Percentiles rank a stretch among this genome's conserved stretches.
Evolutionary conservation across 1,284 basidiomycete species (phyloP).

Genomic region (Heterobasidion occidentale): DNA sequence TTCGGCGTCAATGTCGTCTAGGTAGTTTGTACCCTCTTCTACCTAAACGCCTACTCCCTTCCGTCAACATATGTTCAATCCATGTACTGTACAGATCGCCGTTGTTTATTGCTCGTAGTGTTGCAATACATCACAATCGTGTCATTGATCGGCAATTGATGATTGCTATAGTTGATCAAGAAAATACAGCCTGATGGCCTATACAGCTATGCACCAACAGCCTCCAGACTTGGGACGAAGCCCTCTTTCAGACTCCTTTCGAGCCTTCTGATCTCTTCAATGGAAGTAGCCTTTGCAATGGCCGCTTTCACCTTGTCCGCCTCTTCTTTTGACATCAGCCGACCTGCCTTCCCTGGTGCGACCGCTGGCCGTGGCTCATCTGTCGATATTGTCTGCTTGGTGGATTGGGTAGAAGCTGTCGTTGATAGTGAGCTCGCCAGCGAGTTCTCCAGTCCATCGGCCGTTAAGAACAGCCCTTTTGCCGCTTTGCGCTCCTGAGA

Average conservation of each 20-base stretch:
- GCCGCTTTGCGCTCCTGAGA: slow-evolving; percentile 70
- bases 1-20: slow-evolving; percentile 22
- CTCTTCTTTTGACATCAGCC: slow-evolving; percentile 90
- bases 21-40: background rate
- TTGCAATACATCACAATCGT: no score
- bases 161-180: slow-evolving; percentile 1
- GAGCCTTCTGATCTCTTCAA: slow-evolving; percentile 85
- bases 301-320: slow-evolving; percentile 85
- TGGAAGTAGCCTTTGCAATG: slow-evolving; percentile 83
- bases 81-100: no score
- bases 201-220: slow-evolving; percentile 52
- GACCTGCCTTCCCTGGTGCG: slow-evolving; percentile 59
- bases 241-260: slow-evolving; percentile 87
- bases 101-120: no score
- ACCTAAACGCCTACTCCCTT: background rate
- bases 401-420: slow-evolving; percentile 58
- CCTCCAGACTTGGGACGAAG: slow-evolving; percentile 69
- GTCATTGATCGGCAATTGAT: no score
- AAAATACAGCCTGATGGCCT: slow-evolving; percentile 22
- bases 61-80: no score
- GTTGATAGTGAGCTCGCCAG: slow-evolving; percentile 74
- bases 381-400: slow-evolving; percentile 50
- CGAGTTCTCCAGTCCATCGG: slow-evolving; percentile 69
- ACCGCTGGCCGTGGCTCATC: slow-evolving; percentile 67
- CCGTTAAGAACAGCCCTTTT: slow-evolving; percentile 70